phyloP scores from a whole-genome alignment of 2,329 filamentous ascomycete genomes.

The Rutstroemia sp. region DNA sequence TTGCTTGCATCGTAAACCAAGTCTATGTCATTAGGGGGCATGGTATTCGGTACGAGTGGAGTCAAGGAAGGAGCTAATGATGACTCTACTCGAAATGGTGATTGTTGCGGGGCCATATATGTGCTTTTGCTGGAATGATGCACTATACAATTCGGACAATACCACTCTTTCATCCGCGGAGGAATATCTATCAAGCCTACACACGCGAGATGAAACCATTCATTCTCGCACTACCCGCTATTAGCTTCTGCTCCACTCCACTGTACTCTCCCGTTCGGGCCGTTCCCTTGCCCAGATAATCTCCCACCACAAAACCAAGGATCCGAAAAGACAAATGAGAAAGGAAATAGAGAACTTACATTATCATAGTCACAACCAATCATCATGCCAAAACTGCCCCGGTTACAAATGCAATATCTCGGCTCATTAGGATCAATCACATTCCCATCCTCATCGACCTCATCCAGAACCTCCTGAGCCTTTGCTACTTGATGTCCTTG shows the following conservation, averaged over 20 bases:
- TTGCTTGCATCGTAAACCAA: too few relatives aligned
- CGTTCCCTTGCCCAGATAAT: too few relatives aligned
- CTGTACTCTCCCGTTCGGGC: too few relatives aligned
- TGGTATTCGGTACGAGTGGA: too few relatives aligned
- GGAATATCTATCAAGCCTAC: conserved; percentile 63
- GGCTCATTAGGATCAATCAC: conserved; percentile 69
- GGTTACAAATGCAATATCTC: conserved; percentile 69
- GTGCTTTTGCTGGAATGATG: too few relatives aligned
- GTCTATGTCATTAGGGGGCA: too few relatives aligned
- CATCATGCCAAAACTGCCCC: conserved; percentile 77
- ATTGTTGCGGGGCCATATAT: too few relatives aligned
- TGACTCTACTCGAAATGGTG: too few relatives aligned
- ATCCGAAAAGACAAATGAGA: too few relatives aligned
- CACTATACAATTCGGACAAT: conserved; percentile 70
- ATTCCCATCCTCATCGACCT: conserved; percentile 61
- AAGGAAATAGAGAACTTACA: conserved; percentile 39
- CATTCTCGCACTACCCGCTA: conserved; percentile 57
- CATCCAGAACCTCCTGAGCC: conserved; percentile 44
- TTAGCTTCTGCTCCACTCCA: conserved; percentile 11
- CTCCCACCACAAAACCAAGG: background rate
- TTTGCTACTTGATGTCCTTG: too few relatives aligned
- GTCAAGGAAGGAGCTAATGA: too few relatives aligned
- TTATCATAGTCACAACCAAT: conserved; percentile 74
- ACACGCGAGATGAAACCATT: conserved; percentile 82
- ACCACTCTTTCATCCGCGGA: conserved; percentile 72